Base-by-base conservation (phyloP, 2,329 filamentous ascomycete genomes). In the Sarocladiaceae sp. region DNA sequence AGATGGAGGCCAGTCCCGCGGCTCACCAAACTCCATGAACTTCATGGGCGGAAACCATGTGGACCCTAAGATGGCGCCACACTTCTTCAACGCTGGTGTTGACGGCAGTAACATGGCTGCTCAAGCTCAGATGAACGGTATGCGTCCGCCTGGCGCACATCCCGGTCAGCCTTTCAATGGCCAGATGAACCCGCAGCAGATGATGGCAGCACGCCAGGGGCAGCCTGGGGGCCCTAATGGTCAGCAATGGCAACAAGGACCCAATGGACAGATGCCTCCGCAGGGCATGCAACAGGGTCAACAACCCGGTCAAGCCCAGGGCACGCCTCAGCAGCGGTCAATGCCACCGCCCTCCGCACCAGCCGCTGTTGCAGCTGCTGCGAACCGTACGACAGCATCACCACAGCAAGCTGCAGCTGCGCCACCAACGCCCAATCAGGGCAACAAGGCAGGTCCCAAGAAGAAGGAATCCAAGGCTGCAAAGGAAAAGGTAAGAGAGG, bases 341-440 rank as follows among this genome's bases (percentile, higher is more conserved):
- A 84, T 84, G 81, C 79, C 80, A 18, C 81, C 81, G 3, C 81
- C 82, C 6, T 80, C 79, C 12, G 79, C 79, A 19, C 79, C 80
- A 10, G 66, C 67, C 2, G 65, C 63, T 3, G 40, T 33, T 13
- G 61, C 65, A 13, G 62, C 63, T 27, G 56, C 49, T 19, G 68
- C 69, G 45, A 74, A 70, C 50, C 69, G 74, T 45, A 73, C 68
- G 33, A 75, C 78, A 12, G 76, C 76, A 11, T 82, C 80, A 15
- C 81, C 80, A 19, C 80, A 82, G 53, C 74, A 78, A 52, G 74
- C 74, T 49, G 78, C 74, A 47, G 74, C 79, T 6, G 83, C 83
- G 27, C 86, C 87, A 1, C 86, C 86, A 1, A 93, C 87, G 3
- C 87, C 87, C 1, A 82, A 79, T 43, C 84, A 88, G 58, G 62